Percentiles rank a stretch among this genome's conserved stretches.
Evolutionary conservation across 148 eudicot species (phyloP).

Genomic region (Chenopodium formosanum): DNA sequence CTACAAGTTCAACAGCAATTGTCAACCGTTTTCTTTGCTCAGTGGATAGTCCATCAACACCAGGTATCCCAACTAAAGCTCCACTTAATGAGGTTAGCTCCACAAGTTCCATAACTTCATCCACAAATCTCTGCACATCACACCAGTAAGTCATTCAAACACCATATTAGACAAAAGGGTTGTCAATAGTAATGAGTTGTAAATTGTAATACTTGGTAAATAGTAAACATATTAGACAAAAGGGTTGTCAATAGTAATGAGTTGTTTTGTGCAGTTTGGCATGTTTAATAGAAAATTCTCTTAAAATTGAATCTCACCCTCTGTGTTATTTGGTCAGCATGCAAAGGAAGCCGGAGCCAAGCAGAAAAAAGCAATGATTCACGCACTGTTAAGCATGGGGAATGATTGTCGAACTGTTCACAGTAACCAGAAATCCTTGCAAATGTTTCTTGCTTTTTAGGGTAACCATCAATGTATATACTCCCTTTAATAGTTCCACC

Average conservation of each 20-base stretch:
- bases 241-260: neutral
- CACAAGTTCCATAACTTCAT: conserved; percentile 92
- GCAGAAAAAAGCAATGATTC: conserved; percentile 91
- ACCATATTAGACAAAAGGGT: neutral
- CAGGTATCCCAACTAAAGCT: conserved; percentile 89
- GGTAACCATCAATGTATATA: conserved; percentile 81
- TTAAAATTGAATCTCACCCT: conserved; percentile 36
- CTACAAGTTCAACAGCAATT: conserved; percentile 95
- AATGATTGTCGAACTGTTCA: conserved; percentile 90
- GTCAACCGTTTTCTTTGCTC: conserved; percentile 95
- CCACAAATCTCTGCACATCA: conserved; percentile 69
- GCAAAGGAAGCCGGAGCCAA: conserved; percentile 80
- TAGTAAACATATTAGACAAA: neutral
- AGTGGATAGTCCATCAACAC: conserved; percentile 85
- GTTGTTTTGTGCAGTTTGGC: neutral
- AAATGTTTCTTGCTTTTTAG: conserved; percentile 87
- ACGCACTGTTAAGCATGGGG: conserved; percentile 81
- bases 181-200: neutral
- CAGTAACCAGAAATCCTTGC: conserved; percentile 95
- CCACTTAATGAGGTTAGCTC: conserved; percentile 70
- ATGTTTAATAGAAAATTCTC: neutral
- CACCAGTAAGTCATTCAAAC: conserved; percentile 6
- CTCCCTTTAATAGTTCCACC: conserved; percentile 80
- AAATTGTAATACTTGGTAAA: neutral
- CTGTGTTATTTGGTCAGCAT: conserved; percentile 52